phyloP scores from a whole-genome alignment of 2,329 filamentous ascomycete species.

The Plectosphaerella sp. region DNA sequence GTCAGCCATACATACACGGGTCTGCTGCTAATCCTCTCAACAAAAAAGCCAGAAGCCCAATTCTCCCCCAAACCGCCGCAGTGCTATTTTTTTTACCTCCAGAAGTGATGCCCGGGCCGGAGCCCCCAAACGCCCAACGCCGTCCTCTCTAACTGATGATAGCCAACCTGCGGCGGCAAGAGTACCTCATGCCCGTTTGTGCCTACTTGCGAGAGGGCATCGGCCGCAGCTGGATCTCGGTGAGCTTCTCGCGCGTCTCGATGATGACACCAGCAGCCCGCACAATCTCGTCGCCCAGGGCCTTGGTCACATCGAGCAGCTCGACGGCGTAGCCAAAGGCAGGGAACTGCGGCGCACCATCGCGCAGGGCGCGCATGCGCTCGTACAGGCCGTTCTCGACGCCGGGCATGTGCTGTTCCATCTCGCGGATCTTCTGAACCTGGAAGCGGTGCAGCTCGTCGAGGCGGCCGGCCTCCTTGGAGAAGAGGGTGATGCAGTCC shows the following conservation, averaged over 20 bases:
- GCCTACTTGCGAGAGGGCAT: neutral
- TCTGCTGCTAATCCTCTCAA: no score
- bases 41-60: no score
- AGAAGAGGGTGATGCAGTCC: slow-evolving; percentile 11
- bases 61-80: no score
- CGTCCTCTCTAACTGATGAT: no score
- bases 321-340: slow-evolving; percentile 12
- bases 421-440: slow-evolving; percentile 28
- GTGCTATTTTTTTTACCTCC: no score
- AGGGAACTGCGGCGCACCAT: slow-evolving; percentile 11
- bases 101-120: no score
- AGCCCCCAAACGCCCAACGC: no score
- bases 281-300: slow-evolving; percentile 14
- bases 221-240: slow-evolving; percentile 13
- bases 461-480: slow-evolving; percentile 14
- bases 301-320: slow-evolving; percentile 13
- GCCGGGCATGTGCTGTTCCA: slow-evolving; percentile 42
- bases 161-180: no score
- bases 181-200: neutral
- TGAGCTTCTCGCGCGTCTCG: slow-evolving; percentile 16
- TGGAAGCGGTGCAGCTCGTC: slow-evolving; percentile 36
- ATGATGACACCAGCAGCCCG: slow-evolving; percentile 11
- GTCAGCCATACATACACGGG: neutral
- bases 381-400: slow-evolving; percentile 41
- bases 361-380: slow-evolving; percentile 11